These are phyloP conservation scores for Diaporthe capsici DNA, from an alignment of 2,329 filamentous ascomycete genomes.

Conservation along the genomic window DNA sequence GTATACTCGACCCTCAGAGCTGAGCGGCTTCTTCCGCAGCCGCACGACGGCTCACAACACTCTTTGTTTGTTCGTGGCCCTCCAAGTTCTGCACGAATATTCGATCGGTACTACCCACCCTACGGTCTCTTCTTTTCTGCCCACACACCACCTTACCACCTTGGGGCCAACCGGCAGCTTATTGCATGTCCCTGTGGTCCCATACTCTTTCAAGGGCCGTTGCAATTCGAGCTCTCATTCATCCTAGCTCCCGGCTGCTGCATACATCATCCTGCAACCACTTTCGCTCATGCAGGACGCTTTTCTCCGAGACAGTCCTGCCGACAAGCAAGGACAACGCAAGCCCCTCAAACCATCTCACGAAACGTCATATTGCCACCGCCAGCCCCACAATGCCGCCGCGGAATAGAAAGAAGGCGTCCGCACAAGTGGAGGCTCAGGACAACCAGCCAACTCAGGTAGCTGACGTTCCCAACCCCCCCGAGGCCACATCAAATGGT, in stretches of 20 bases:
- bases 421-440: background rate
- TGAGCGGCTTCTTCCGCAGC: background rate
- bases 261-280: background rate
- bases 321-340: background rate
- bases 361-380: slow-evolving; percentile 38
- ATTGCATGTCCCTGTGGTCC: slow-evolving; percentile 30
- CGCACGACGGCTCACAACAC: background rate
- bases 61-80: background rate
- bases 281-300: background rate
- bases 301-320: background rate
- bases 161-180: background rate
- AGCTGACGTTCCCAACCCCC: background rate
- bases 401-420: slow-evolving; percentile 29
- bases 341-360: background rate
- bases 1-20: background rate
- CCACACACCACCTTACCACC: background rate
- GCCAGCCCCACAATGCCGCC: slow-evolving; percentile 32
- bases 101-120: background rate
- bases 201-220: background rate
- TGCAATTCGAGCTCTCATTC: slow-evolving; percentile 31
- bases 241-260: slow-evolving; percentile 2
- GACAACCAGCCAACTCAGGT: background rate
- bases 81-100: background rate
- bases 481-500: background rate
- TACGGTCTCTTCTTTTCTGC: background rate